phyloP scores from a whole-genome alignment of 176 grass and related monocot species.

The Cymbopogon citratus region DNA sequence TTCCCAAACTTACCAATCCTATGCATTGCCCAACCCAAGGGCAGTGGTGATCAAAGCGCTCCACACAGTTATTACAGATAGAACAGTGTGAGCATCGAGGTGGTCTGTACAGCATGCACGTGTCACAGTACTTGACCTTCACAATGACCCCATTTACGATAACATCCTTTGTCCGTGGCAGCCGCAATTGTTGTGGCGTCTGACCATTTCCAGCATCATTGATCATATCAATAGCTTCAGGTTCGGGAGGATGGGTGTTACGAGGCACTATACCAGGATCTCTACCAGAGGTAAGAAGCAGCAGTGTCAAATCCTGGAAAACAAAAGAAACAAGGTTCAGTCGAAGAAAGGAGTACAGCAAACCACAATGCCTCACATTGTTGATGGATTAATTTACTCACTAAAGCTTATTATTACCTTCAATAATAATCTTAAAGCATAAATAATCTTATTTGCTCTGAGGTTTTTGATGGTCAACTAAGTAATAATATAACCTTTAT shows the following conservation, averaged over 20 bases:
- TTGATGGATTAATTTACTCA: background rate
- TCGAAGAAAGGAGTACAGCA: background rate
- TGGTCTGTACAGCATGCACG: constrained; percentile 92
- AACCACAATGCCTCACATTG: background rate
- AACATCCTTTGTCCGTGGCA: constrained; percentile 79
- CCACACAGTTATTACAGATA: constrained; percentile 95
- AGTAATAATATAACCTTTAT: background rate
- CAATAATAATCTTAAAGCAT: background rate
- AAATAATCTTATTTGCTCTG: background rate
- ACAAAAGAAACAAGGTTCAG: constrained; percentile 17
- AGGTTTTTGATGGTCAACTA: background rate
- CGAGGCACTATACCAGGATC: constrained; percentile 94
- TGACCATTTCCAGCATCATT: constrained; percentile 45
- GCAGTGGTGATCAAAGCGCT: constrained; percentile 95
- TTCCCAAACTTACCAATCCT: constrained; percentile 59
- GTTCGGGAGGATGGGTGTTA: constrained; percentile 78
- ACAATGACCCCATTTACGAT: constrained; percentile 67
- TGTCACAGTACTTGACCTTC: constrained; percentile 93
- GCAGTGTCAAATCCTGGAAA: constrained; percentile 79
- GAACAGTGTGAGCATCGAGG: constrained; percentile 90
- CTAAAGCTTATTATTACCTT: background rate
- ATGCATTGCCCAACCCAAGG: constrained; percentile 98
- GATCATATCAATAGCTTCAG: constrained; percentile 52
- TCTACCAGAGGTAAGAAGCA: constrained; percentile 85
- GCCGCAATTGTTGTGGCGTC: constrained; percentile 71